Conservation (phyloP, 495 filamentous ascomycete species). For the Margaritispora aquatica region DNA sequence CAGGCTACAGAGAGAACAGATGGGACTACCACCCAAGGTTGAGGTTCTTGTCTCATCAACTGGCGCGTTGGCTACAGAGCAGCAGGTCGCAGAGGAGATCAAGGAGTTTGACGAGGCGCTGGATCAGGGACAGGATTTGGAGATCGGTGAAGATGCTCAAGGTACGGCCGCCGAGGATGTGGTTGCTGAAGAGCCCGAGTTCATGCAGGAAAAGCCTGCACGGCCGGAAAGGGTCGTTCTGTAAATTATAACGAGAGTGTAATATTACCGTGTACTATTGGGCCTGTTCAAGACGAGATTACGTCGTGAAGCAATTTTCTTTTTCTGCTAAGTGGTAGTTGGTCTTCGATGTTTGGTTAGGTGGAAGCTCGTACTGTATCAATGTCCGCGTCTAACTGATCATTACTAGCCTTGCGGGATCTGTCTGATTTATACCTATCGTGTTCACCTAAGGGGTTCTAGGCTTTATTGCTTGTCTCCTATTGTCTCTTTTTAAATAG, state of each 20-base stretch:
- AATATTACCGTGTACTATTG: slow-evolving; percentile 8
- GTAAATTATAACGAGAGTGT: slow-evolving; percentile 2
- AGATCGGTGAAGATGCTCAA: slow-evolving; percentile 30
- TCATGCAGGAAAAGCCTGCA: slow-evolving; percentile 20
- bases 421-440: too few species aligned
- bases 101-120: slow-evolving; percentile 34
- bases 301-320: background rate
- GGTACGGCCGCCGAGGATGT: background rate
- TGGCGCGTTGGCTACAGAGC: slow-evolving; percentile 17
- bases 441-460: too few species aligned
- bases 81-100: slow-evolving; percentile 32
- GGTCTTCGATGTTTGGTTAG: background rate
- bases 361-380: background rate
- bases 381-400: background rate
- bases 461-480: too few species aligned
- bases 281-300: background rate
- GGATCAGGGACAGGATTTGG: slow-evolving; percentile 32
- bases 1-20: slow-evolving; percentile 41
- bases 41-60: slow-evolving; percentile 15
- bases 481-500: too few species aligned
- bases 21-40: slow-evolving; percentile 37
- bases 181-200: slow-evolving; percentile 6
- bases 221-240: slow-evolving; percentile 12
- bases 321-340: background rate
- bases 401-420: too few species aligned